These are phyloP conservation scores for Diaporthe caulivora DNA, from an alignment of 2,329 filamentous ascomycete species.

Conservation along the genomic window DNA sequence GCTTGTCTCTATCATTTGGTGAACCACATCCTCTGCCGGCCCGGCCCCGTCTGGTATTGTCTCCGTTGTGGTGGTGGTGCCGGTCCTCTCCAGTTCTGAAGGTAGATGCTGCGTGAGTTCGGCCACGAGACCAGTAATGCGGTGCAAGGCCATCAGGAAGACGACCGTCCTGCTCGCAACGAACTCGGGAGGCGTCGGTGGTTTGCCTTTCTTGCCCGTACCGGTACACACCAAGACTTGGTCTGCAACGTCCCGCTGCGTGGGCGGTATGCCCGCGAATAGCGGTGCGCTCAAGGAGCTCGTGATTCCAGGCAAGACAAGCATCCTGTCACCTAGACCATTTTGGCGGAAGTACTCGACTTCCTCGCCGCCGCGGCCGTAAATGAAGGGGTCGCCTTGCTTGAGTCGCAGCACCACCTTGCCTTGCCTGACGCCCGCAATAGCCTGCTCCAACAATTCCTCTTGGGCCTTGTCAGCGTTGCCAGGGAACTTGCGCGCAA, in stretches of 20 bases:
- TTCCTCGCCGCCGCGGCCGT: conserved; percentile 94
- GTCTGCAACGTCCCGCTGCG: conserved; percentile 90
- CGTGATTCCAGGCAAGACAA: conserved; percentile 91
- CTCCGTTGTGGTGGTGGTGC: conserved; percentile 33
- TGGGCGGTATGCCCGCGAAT: conserved; percentile 88
- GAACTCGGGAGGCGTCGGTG: conserved; percentile 85
- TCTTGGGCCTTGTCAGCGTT: conserved; percentile 95
- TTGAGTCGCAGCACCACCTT: conserved; percentile 90
- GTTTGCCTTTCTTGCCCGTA: conserved; percentile 88
- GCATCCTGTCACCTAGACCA: conserved; percentile 72
- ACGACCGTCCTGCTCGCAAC: conserved; percentile 84
- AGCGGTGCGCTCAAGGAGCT: conserved; percentile 88
- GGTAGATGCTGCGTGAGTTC: conserved; percentile 70
- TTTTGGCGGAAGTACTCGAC: conserved; percentile 83
- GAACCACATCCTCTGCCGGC: conserved; percentile 20
- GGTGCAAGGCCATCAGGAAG: conserved; percentile 94
- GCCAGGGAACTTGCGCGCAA: conserved; percentile 96
- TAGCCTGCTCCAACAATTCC: conserved; percentile 84
- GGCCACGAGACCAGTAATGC: conserved; percentile 79
- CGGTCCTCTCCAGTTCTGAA: conserved; percentile 48
- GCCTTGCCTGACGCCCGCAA: conserved; percentile 74
- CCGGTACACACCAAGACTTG: conserved; percentile 97
- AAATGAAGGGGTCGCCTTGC: conserved; percentile 96
- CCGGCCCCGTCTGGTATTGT: conserved; percentile 1
- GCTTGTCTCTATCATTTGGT: conserved; percentile 33